These are phyloP conservation scores for Penicillium turbatum DNA, from an alignment of 495 filamentous ascomycete species.

Conservation along the genomic window DNA sequence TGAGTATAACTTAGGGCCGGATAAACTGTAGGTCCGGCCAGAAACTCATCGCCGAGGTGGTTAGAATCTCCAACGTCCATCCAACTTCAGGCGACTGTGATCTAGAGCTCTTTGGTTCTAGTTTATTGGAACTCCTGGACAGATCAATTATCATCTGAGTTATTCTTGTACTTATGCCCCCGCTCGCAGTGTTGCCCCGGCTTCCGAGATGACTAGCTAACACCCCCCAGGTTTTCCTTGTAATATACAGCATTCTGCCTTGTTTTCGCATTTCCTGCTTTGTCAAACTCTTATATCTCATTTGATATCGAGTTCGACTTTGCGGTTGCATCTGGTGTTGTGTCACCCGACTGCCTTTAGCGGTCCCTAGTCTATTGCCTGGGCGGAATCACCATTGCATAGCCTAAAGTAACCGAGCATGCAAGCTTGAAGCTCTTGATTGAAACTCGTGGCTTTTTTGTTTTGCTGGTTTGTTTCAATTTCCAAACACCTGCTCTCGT, in stretches of 20 bases:
- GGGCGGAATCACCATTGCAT: background rate
- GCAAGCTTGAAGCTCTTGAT: background rate
- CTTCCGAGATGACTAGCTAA: background rate
- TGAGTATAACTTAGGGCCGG: background rate
- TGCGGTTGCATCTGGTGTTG: background rate
- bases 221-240: constrained; percentile 3
- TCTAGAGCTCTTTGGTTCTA: background rate
- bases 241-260: constrained; percentile 4
- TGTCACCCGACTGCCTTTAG: background rate
- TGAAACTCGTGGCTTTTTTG: background rate
- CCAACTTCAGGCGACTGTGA: background rate
- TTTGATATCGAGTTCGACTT: background rate
- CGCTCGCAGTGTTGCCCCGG: no score
- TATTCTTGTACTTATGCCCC: background rate
- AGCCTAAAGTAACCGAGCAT: background rate
- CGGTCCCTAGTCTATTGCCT: background rate
- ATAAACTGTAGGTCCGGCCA: constrained; percentile 4
- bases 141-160: background rate
- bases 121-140: background rate
- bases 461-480: background rate
- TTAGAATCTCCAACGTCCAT: background rate
- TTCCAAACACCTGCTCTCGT: background rate
- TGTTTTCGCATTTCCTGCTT: background rate
- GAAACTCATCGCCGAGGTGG: constrained; percentile 6
- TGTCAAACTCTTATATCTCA: background rate